Conservation (phyloP, 1,284 basidiomycete species). For the Athelia psychrophila region DNA sequence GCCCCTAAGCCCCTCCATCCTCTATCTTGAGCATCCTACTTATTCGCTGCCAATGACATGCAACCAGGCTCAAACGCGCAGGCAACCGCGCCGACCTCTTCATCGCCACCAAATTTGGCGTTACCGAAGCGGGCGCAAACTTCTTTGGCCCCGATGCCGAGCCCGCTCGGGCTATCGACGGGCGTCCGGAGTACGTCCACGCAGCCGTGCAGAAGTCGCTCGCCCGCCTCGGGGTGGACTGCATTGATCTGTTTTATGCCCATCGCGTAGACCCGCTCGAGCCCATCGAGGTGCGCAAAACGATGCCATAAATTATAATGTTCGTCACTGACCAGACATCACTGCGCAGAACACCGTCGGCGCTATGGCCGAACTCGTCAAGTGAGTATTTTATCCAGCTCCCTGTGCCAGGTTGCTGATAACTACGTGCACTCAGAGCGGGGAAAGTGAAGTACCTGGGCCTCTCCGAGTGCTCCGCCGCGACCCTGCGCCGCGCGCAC, state of each 20-base stretch:
- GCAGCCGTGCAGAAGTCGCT: not conserved
- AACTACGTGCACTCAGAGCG: slow-evolving; percentile 17
- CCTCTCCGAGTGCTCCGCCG: slow-evolving; percentile 44
- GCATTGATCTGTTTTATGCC: not conserved
- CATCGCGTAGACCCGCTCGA: slow-evolving; percentile 27
- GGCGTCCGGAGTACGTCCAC: not conserved
- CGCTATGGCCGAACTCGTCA: slow-evolving; percentile 38
- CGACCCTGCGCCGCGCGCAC: slow-evolving; percentile 50
- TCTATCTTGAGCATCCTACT: no score
- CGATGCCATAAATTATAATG: no score
- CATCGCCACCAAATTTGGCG: slow-evolving; percentile 18
- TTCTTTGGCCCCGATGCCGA: not conserved
- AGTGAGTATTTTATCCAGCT: slow-evolving; percentile 17
- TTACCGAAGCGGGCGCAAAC: no score
- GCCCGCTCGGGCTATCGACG: not conserved
- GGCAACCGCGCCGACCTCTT: slow-evolving; percentile 41
- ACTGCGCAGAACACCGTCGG: slow-evolving; percentile 23
- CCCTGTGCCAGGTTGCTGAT: no score
- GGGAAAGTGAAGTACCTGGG: slow-evolving; percentile 50
- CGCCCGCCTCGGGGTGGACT: not conserved
- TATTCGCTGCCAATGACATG: no score
- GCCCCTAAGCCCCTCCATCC: slow-evolving; percentile 29
- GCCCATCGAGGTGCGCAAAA: slow-evolving; percentile 27
- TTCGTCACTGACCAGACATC: no score
- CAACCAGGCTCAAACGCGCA: slow-evolving; percentile 36